phyloP scores from a whole-genome alignment of 2,329 filamentous ascomycete genomes.

The Epichloe uncinata region DNA sequence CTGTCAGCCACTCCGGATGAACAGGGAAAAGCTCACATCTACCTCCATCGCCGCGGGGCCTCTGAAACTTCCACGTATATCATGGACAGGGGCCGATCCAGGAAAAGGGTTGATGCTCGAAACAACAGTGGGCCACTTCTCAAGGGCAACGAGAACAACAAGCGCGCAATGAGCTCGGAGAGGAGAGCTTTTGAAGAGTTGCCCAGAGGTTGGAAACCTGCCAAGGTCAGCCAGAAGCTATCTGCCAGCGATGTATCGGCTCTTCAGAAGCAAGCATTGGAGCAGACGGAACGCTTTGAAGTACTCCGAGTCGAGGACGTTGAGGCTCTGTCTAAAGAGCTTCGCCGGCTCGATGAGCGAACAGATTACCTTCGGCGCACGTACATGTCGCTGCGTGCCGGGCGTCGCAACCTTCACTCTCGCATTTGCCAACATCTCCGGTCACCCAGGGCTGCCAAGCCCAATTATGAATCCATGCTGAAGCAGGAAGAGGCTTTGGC shows the following conservation, averaged over 20 bases:
- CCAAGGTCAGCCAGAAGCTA: slow-evolving; percentile 36
- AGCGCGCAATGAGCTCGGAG: slow-evolving; percentile 36
- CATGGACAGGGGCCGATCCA: slow-evolving; percentile 48
- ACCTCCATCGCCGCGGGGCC: slow-evolving; percentile 35
- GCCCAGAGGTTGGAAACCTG: slow-evolving; percentile 42
- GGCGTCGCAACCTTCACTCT: slow-evolving; percentile 61
- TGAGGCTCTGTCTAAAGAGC: slow-evolving; percentile 56
- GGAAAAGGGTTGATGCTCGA: slow-evolving; percentile 35
- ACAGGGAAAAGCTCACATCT: not conserved
- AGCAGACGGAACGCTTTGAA: slow-evolving; percentile 50
- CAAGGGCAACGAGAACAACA: slow-evolving; percentile 25
- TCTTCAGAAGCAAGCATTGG: slow-evolving; percentile 46
- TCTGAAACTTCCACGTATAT: slow-evolving; percentile 43
- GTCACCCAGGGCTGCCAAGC: slow-evolving; percentile 56
- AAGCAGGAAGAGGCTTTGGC: slow-evolving; percentile 70
- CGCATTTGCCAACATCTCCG: slow-evolving; percentile 68
- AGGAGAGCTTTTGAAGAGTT: slow-evolving; percentile 45
- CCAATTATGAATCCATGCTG: slow-evolving; percentile 61
- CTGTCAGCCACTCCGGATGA: slow-evolving; percentile 9
- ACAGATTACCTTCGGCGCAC: slow-evolving; percentile 68
- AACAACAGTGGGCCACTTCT: slow-evolving; percentile 22
- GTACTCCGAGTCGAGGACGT: slow-evolving; percentile 49
- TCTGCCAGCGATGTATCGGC: slow-evolving; percentile 33
- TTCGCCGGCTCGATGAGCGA: slow-evolving; percentile 62
- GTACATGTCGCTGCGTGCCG: slow-evolving; percentile 60